Base-by-base conservation (phyloP, 192 early-diverging fungal species). In the Coemansia sp. region DNA sequence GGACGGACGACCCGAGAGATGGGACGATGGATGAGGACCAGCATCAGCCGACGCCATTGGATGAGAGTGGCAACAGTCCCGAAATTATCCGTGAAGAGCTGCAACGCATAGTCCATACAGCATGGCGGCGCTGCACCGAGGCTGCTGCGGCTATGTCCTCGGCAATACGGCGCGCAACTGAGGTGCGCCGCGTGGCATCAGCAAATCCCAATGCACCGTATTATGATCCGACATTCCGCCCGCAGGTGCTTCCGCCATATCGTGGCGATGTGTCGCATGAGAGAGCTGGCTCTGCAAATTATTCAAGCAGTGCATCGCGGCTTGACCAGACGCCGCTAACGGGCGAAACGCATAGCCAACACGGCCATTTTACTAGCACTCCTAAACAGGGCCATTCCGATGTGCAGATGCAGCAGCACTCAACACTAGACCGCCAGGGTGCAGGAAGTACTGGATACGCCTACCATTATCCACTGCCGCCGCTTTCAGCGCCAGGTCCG, bases 121-220 rank as follows among this genome's bases (percentile, higher is more conserved):
- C 74, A 1, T 77, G 74, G 74, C 59, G 64, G 15, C 62, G 74
- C 8, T 77, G 74, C 53, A 77, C 74, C 6, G 74, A 77, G 16
- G 74, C 74, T 2, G 68, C 74, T 0, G 46, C 59, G 8, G 65
- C 72, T 23, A 76, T 76, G 72, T 76, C 72, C 16, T 40, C 72
- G 3, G 72, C 66, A 6, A 62, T 64, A 15, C 67, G 60, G 40
- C 60, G 66, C 4, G 62, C 66, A 3, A 58, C 65, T 1, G 72
- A 60, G 21, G 66, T 60, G 34, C 65, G 59, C 14, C 53, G 62
- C 10, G 58, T 68, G 8, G 60, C 64, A 3, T 74, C 71, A 32
- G 52, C 58, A 37, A 68, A 64, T 34, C 57, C 65, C 34, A 56
- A 51, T 34, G 47, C 62, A 10, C 26, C 65, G 11, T 75, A 75